A percentile compares a stretch with the other conserved stretches of the same genome.
Conservation (phyloP, 768 basidiomycete genomes). For the Russula olivacea region DNA sequence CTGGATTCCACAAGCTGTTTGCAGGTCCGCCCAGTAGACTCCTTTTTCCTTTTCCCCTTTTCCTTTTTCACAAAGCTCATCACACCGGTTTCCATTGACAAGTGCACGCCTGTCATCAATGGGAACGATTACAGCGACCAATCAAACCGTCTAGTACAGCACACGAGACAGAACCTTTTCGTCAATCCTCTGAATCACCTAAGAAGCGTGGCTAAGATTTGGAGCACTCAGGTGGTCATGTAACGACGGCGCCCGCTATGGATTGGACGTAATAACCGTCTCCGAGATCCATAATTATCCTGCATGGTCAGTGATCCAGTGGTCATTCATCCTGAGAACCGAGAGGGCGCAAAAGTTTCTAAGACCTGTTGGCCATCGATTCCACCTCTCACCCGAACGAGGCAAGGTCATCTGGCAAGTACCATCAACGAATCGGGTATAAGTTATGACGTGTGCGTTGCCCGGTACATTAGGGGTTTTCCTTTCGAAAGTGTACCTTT, state of each 20-base stretch:
- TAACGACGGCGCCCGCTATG: neutral
- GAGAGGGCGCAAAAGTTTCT: neutral
- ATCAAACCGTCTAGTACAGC: neutral
- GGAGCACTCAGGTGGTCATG: neutral
- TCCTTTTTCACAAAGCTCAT: neutral
- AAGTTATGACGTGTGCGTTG: neutral
- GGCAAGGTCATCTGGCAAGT: neutral
- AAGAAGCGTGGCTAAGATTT: no score
- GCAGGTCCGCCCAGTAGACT: neutral
- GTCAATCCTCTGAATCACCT: neutral
- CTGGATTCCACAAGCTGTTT: neutral
- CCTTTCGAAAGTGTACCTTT: neutral
- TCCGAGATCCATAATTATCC: neutral
- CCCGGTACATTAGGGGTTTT: neutral
- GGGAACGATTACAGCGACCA: neutral
- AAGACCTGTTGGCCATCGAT: neutral
- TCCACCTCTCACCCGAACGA: neutral
- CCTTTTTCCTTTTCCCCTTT: neutral
- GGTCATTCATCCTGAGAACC: neutral
- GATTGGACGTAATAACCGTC: conserved; percentile 5
- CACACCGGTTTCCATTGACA: neutral
- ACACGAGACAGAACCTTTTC: neutral
- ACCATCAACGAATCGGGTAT: neutral
- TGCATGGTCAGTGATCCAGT: neutral
- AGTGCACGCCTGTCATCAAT: neutral